Base-by-base conservation (phyloP, 2,329 filamentous ascomycete species). In the Diatrype stigma region DNA sequence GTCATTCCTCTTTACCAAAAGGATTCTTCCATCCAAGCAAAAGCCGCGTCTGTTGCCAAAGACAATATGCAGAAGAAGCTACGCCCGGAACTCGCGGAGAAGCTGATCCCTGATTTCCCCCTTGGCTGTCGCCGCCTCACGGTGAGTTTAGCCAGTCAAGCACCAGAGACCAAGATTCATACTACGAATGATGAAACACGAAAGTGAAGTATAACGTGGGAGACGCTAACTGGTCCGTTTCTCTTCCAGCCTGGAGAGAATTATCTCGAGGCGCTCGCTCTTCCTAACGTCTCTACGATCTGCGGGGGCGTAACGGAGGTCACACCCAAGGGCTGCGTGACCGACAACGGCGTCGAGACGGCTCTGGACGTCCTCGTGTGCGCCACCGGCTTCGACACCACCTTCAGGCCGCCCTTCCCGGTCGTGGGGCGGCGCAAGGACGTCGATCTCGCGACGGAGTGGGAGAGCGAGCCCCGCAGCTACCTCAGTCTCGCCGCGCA, bases 381-480 rank as follows among this genome's bases (percentile, higher is more conserved):
- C 16, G 58, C 58, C 1, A 61, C 58, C 6, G 58, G 58, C 2
- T 61, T 59, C 40, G 49, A 57, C 45, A 57, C 57, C 3, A 52
- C 57, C 7, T 59, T 55, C 47, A 46, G 56, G 32, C 51, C 57
- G 4, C 35, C 40, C 6, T 64, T 81, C 26, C 70, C 71, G 14
- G 72, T 82, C 7, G 64, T 68, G 2, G 78, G 77, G 1, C 68
- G 68, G 37, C 14, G 21, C 51, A 60, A 66, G 3, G 59, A 60
- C 14, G 53, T 58, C 26, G 56, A 54, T 37, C 55, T 67, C 6
- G 56, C 60, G 14, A 57, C 12, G 10, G 54, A 57, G 14, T 69
- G 66, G 66, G 57, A 37, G 45, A 60, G 14, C 46, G 61, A 40
- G 49, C 51, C 56, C 45, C 49, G 34, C 42, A 53, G 40, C 2